phyloP scores from a whole-genome alignment of 2,329 filamentous ascomycete genomes.

The Phyllosticta citriasiana region DNA sequence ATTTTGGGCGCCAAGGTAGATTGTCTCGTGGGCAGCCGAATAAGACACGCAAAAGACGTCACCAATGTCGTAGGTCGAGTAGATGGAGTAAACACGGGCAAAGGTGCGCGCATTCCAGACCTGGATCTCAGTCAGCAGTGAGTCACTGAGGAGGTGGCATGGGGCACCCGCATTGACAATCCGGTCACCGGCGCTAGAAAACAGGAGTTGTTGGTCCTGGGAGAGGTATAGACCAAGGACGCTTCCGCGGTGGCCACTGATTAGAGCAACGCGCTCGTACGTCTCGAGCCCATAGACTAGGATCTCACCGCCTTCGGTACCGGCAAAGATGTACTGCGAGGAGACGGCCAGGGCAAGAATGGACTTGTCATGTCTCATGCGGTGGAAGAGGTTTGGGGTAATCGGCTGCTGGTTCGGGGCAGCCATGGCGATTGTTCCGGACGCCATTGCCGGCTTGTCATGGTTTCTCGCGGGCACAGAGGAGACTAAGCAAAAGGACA shows the following conservation, averaged over 20 bases:
- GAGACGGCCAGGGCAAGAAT: slow-evolving; percentile 78
- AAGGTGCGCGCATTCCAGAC: slow-evolving; percentile 76
- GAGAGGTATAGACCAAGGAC: slow-evolving; percentile 79
- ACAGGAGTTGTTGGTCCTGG: slow-evolving; percentile 62
- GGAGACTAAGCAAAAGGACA: background rate
- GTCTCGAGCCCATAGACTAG: slow-evolving; percentile 81
- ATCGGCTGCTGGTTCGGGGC: background rate
- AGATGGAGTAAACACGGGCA: slow-evolving; percentile 74
- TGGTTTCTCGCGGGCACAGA: slow-evolving; percentile 12
- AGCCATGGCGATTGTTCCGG: slow-evolving; percentile 13
- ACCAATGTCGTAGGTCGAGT: slow-evolving; percentile 86
- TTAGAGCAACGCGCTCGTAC: slow-evolving; percentile 66
- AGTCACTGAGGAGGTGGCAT: background rate
- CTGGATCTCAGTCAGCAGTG: slow-evolving; percentile 22
- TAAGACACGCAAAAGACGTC: slow-evolving; percentile 95
- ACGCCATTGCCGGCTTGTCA: slow-evolving; percentile 15
- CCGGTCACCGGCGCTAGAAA: slow-evolving; percentile 88
- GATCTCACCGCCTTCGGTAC: slow-evolving; percentile 89
- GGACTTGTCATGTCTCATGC: slow-evolving; percentile 65
- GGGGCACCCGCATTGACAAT: slow-evolving; percentile 61
- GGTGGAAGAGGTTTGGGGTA: slow-evolving; percentile 59
- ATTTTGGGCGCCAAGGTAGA: slow-evolving; percentile 90
- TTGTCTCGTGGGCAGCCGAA: slow-evolving; percentile 64
- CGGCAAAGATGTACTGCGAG: slow-evolving; percentile 74
- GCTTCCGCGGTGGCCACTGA: slow-evolving; percentile 85